phyloP scores from a whole-genome alignment of 495 filamentous ascomycete species.

The Neurospora sp. region DNA sequence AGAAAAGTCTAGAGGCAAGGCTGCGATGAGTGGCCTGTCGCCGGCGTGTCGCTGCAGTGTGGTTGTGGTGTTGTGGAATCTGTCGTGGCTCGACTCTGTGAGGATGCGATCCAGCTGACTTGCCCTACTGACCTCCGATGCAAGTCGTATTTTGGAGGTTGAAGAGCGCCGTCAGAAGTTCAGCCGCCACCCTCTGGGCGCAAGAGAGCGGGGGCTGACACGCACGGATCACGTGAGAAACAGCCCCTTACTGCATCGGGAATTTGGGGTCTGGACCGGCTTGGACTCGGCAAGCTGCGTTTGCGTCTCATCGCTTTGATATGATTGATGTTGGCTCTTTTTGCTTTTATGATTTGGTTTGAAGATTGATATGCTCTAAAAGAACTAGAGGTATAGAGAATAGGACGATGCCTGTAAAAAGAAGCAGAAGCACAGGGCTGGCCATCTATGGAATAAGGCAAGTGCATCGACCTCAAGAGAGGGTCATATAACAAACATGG shows the following conservation, averaged over 20 bases:
- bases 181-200: constrained; percentile 5
- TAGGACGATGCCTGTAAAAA: not conserved
- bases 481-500: not conserved
- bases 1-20: not conserved
- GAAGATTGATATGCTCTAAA: not conserved
- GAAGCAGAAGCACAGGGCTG: not conserved
- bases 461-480: not conserved
- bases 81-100: not conserved
- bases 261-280: not conserved
- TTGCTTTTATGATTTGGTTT: not conserved
- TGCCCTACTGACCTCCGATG: not conserved
- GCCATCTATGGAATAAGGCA: not conserved
- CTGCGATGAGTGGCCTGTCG: not conserved
- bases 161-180: not conserved
- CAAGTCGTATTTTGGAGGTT: constrained; percentile 4
- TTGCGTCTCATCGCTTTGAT: not conserved
- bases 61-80: not conserved
- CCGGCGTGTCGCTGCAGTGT: not conserved
- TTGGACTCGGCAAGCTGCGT: not conserved
- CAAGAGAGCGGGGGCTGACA: constrained; percentile 6
- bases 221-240: constrained; percentile 6
- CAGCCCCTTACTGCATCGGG: not conserved
- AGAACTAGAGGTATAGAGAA: not conserved
- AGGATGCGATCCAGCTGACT: not conserved
- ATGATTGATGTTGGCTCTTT: not conserved